Evolutionary conservation across 2,329 filamentous ascomycete genomes (phyloP), one percentile per base, ranked within the genome.

Genomic region (Penicillium sp.): DNA sequence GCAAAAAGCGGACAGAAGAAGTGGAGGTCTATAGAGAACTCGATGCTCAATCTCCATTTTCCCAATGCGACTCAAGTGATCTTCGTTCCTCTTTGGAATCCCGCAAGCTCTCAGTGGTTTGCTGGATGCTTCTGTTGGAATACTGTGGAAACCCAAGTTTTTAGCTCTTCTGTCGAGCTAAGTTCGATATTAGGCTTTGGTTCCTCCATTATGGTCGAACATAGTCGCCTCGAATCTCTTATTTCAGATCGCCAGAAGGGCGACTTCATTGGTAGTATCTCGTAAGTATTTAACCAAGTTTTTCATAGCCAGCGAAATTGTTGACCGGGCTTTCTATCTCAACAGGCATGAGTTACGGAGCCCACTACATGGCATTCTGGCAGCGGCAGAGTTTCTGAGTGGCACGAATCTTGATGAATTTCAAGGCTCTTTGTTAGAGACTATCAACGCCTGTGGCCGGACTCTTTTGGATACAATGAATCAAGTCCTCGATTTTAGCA

Each of bases 1-100:
- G 61, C 68, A n/a, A 73, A 69, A 21, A 56, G 66, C 5, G 51
- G 63, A 15, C 63, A 64, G 5, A 75, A 70, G 58, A 72, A 70
- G 51, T 70, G 74, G 68, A 70, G 73, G 66, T 70, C 73, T 52
- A 59, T 71, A 19, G 73, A 82, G 69, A 78, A 77, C 53, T 68
- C 70, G 6, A 67, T 78, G 49, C 70, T 83, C 8, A 77, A 78
- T 29, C 71, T 75, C 21, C 78, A 80, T 58, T 84, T 86, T 51
- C 82, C 82, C 0, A 75, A 75, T 23, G 80, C 81, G 1, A 73
- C 77, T 1, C 82, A 82, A 53, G 72, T 85, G 5, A 76, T 84
- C 3, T 85, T 85, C 60, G 71, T 84, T 6, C 83, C 83, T 0
- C 66, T 85, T 0, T 85, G 82, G 80, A 83, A 85, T 66, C 77